Percentiles rank a stretch among this genome's conserved stretches.
phyloP scores from a whole-genome alignment of 129 eudicot genomes.

The Logfia minima region DNA sequence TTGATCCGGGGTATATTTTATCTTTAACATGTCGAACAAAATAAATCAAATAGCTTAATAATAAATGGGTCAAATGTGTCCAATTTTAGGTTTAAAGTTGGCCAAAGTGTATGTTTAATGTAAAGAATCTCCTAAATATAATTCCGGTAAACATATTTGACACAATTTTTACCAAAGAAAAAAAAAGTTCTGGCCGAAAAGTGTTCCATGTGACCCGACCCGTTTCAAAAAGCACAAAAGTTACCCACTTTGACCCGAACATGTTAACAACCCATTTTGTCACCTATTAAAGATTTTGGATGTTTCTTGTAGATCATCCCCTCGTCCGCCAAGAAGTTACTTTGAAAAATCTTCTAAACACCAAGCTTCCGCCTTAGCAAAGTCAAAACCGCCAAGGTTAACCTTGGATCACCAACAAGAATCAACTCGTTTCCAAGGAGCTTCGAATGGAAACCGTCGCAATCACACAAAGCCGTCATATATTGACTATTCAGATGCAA shows the following conservation, averaged over 20 bases:
- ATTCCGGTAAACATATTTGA: neutral
- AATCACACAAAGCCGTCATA: conserved; percentile 34
- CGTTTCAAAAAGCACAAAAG: neutral
- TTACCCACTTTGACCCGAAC: conserved; percentile 4
- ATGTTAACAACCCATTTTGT: neutral
- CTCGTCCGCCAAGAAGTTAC: conserved; percentile 53
- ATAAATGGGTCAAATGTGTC: neutral
- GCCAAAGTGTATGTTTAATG: neutral
- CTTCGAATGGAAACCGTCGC: conserved; percentile 31
- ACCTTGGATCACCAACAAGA: conserved; percentile 42
- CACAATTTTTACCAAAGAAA: neutral
- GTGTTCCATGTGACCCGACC: conserved; percentile 13
- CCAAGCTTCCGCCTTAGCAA: conserved; percentile 37
- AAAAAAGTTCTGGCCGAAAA: neutral
- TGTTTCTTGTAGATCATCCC: conserved; percentile 54
- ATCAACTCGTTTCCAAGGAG: conserved; percentile 22
- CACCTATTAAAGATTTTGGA: neutral
- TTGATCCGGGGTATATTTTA: neutral
- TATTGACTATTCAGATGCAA: conserved; percentile 62
- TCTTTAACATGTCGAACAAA: neutral
- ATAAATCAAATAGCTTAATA: neutral
- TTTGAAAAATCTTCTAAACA: conserved; percentile 36
- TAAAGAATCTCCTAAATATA: neutral
- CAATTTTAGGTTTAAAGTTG: neutral
- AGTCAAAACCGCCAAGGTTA: conserved; percentile 46